Evolutionary conservation across 2,329 filamentous ascomycete genomes (phyloP).

Genomic region (Rosellinia necatrix): DNA sequence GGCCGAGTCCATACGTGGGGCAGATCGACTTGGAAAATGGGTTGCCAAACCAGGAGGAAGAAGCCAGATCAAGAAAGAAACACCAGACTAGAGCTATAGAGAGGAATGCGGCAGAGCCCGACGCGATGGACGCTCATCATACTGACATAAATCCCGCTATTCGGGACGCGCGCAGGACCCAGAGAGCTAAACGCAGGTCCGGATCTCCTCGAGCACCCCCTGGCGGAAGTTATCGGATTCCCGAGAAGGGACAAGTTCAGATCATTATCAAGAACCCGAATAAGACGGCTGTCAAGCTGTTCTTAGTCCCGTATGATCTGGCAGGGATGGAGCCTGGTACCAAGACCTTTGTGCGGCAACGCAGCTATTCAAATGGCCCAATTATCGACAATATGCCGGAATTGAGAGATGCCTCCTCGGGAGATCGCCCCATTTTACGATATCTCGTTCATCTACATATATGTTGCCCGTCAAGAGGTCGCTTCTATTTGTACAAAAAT

Average conservation of each 20-base stretch:
- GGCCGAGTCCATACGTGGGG: slow-evolving; percentile 94
- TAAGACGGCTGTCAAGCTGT: slow-evolving; percentile 96
- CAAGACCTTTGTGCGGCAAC: slow-evolving; percentile 94
- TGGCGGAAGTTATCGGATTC: slow-evolving; percentile 91
- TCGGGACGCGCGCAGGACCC: slow-evolving; percentile 38
- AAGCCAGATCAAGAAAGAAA: slow-evolving; percentile 54
- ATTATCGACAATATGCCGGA: slow-evolving; percentile 70
- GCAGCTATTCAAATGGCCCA: slow-evolving; percentile 86
- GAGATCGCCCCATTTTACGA: slow-evolving; percentile 73
- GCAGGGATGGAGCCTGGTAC: slow-evolving; percentile 90
- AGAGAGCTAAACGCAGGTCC: slow-evolving; percentile 58
- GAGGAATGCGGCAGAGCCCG: slow-evolving; percentile 40
- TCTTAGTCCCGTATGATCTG: slow-evolving; percentile 90
- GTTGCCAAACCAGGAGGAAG: slow-evolving; percentile 59
- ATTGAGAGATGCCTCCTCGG: slow-evolving; percentile 32
- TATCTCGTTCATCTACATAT: slow-evolving; percentile 95
- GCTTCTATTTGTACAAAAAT: slow-evolving; percentile 89
- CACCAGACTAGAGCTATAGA: slow-evolving; percentile 51
- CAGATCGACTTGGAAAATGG: slow-evolving; percentile 88
- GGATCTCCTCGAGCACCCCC: slow-evolving; percentile 70
- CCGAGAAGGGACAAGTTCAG: slow-evolving; percentile 90
- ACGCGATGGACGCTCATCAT: slow-evolving; percentile 31
- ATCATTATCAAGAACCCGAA: slow-evolving; percentile 98
- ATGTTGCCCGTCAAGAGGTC: slow-evolving; percentile 80
- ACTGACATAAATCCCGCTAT: slow-evolving; percentile 33